These are phyloP conservation scores for Lycium ferocissimum DNA, from an alignment of 257 asterid genomes.

Conservation along the genomic window DNA sequence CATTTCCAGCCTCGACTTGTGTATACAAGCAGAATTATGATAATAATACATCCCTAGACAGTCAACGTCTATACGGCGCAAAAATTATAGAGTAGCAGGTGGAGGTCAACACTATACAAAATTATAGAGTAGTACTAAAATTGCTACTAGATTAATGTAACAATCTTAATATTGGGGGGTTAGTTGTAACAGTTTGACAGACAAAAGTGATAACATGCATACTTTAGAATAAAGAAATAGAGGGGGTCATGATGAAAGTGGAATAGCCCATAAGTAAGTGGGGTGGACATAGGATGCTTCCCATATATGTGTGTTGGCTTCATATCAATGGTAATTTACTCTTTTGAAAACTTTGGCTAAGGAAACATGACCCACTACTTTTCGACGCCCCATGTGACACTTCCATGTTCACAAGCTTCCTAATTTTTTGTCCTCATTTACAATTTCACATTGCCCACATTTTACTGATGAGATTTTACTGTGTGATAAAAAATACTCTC, in stretches of 20 bases:
- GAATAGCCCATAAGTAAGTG: neutral
- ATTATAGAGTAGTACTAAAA: neutral
- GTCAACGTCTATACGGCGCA: neutral
- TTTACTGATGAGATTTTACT: neutral
- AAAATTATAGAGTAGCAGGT: neutral
- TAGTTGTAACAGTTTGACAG: neutral
- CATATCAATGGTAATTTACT: constrained; percentile 12
- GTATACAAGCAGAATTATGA: neutral
- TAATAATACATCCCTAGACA: neutral
- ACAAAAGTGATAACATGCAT: neutral
- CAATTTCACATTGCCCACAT: neutral
- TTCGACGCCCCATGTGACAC: constrained; percentile 22
- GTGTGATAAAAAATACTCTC: neutral
- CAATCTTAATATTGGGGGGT: neutral
- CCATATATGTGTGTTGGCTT: constrained; percentile 17
- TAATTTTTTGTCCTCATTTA: constrained; percentile 17
- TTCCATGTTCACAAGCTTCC: constrained; percentile 9
- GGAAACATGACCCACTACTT: constrained; percentile 25
- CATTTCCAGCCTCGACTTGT: neutral
- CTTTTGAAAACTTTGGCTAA: neutral
- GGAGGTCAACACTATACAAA: neutral
- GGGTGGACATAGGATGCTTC: constrained; percentile 44
- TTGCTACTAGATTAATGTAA: neutral
- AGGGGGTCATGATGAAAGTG: neutral
- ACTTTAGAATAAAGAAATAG: constrained; percentile 2